Evolutionary conservation across 2,329 filamentous ascomycete genomes (phyloP).

Genomic region (Trichoderma asperellum): DNA sequence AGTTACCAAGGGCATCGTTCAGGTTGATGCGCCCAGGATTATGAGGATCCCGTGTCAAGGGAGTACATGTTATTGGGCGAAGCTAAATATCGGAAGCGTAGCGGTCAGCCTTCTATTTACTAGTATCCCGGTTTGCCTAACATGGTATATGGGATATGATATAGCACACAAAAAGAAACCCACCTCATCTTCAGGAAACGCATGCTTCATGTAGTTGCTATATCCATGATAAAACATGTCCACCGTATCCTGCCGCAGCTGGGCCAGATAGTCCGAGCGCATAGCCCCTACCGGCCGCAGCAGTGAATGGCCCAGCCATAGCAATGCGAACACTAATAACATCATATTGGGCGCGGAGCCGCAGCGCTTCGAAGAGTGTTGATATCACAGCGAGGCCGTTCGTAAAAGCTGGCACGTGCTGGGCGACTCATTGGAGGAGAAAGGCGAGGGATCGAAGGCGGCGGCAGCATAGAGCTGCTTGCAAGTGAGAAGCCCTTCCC

Average conservation of each 20-base stretch:
- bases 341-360: conserved; percentile 36
- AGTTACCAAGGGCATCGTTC: conserved; percentile 96
- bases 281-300: conserved; percentile 55
- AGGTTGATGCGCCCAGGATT: conserved; percentile 82
- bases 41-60: conserved; percentile 79
- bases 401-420: conserved; percentile 32
- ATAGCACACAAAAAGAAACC: conserved; percentile 14
- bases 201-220: conserved; percentile 90
- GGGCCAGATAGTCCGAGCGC: conserved; percentile 58
- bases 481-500: background rate
- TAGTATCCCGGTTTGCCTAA: background rate
- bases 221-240: conserved; percentile 97
- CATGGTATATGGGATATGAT: background rate
- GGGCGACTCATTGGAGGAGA: conserved; percentile 35
- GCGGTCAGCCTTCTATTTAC: conserved; percentile 1
- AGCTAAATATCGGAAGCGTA: conserved; percentile 55
- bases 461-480: conserved; percentile 23
- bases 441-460: conserved; percentile 1
- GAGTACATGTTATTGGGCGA: conserved; percentile 80
- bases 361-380: conserved; percentile 28
- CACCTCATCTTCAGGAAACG: conserved; percentile 93
- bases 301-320: conserved; percentile 41
- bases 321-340: conserved; percentile 34
- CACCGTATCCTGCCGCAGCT: conserved; percentile 63
- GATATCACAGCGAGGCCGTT: conserved; percentile 6